Conservation (phyloP, 345 rosid genomes). For the Euclidium syriacum region DNA sequence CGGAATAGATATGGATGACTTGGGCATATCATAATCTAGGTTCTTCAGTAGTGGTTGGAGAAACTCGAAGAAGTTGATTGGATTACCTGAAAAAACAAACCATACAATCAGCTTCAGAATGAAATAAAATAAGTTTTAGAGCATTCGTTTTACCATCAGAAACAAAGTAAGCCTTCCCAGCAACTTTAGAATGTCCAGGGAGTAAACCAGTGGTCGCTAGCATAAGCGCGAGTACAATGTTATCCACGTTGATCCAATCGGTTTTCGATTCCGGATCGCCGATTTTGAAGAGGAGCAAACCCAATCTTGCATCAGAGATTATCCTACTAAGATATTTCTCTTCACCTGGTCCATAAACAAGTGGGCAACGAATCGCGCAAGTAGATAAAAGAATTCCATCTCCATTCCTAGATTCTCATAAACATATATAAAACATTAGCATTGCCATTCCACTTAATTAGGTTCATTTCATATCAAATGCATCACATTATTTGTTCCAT, state of each 20-base stretch:
- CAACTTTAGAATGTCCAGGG: background rate
- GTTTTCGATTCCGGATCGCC: constrained; percentile 19
- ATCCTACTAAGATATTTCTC: constrained; percentile 21
- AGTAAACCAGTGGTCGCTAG: constrained; percentile 13
- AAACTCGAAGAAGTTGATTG: constrained; percentile 19
- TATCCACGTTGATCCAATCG: constrained; percentile 18
- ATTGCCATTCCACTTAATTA: too few relatives aligned
- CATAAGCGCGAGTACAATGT: constrained; percentile 13
- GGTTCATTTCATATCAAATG: background rate
- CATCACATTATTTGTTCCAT: background rate
- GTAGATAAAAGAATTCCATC: constrained; percentile 6
- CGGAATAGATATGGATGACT: constrained; percentile 10
- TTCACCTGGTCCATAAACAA: constrained; percentile 23
- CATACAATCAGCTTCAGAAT: background rate
- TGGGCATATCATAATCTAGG: constrained; percentile 24
- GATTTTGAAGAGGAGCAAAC: constrained; percentile 16
- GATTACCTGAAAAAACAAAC: background rate
- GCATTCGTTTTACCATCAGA: constrained; percentile 3
- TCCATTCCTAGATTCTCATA: constrained; percentile 2
- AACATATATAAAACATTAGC: background rate
- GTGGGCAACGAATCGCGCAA: constrained; percentile 20
- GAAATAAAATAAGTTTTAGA: background rate
- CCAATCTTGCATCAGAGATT: constrained; percentile 20
- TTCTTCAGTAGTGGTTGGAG: constrained; percentile 12
- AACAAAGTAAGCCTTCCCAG: constrained; percentile 22